Evolutionary conservation across 139 green algal genomes (phyloP).

Genomic region (Microglena sp.): DNA sequence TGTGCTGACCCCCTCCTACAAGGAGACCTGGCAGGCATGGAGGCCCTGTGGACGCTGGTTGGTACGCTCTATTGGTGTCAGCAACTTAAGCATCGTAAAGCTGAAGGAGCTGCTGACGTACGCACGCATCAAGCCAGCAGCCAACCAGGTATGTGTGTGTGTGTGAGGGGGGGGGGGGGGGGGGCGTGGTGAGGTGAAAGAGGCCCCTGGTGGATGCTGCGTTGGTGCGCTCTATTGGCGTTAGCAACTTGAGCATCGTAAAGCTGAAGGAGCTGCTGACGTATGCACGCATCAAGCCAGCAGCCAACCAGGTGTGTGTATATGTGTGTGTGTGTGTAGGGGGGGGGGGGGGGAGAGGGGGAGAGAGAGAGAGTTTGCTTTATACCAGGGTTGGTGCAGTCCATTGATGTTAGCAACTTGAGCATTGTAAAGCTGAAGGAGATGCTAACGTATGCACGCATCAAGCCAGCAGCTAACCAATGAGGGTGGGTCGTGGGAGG

Average conservation of each 20-base stretch:
- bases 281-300: conserved; percentile 41
- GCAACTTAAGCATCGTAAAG: conserved; percentile 71
- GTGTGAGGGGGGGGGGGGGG: no score
- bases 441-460: conserved; percentile 39
- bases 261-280: conserved; percentile 60
- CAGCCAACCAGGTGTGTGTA: conserved; percentile 35
- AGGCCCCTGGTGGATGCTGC: conserved; percentile 46
- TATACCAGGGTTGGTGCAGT: conserved; percentile 37
- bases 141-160: conserved; percentile 38
- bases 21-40: conserved; percentile 50
- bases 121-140: conserved; percentile 44
- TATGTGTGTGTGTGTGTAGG: no score
- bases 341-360: no score
- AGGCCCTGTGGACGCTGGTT: conserved; percentile 50
- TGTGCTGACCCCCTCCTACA: conserved; percentile 35
- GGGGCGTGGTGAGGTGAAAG: no score
- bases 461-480: conserved; percentile 51
- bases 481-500: no score
- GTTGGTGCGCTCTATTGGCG: conserved; percentile 63
- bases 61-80: conserved; percentile 65
- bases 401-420: conserved; percentile 83
- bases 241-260: conserved; percentile 66
- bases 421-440: conserved; percentile 49
- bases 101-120: conserved; percentile 43
- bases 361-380: no score